phyloP scores from a whole-genome alignment of 352 stramenopile genomes.

The Phytophthora sansomeana region DNA sequence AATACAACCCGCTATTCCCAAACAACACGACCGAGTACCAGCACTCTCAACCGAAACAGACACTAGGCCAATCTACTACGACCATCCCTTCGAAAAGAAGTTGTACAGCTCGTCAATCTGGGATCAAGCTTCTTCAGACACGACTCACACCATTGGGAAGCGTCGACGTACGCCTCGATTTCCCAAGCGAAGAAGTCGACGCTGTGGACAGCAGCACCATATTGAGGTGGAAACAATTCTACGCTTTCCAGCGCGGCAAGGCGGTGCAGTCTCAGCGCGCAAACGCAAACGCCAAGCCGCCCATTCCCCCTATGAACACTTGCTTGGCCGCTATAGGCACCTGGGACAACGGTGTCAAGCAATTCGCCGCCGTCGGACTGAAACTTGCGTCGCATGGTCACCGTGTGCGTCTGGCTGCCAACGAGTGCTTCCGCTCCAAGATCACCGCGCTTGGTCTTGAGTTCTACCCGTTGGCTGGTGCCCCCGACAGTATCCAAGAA shows the following conservation, averaged over 20 bases:
- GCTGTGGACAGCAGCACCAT: constrained; percentile 8
- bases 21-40: neutral
- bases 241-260: constrained; percentile 14
- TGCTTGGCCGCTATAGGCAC: constrained; percentile 45
- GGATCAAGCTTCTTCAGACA: neutral
- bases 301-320: constrained; percentile 42
- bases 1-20: constrained; percentile 10
- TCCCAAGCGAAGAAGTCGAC: constrained; percentile 5
- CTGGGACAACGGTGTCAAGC: constrained; percentile 54
- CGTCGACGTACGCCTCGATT: constrained; percentile 3
- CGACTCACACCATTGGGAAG: constrained; percentile 10
- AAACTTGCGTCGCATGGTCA: constrained; percentile 65
- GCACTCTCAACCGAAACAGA: neutral
- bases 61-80: neutral
- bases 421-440: constrained; percentile 60
- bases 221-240: constrained; percentile 12
- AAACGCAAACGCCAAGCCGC: constrained; percentile 9
- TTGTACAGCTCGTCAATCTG: neutral
- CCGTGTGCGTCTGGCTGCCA: constrained; percentile 78
- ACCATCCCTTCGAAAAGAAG: neutral
- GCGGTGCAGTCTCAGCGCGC: neutral
- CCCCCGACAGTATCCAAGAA: constrained; percentile 14
- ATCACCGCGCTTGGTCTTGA: constrained; percentile 50
- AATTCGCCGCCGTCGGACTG: constrained; percentile 58
- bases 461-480: constrained; percentile 45